Conservation (phyloP, 2,329 filamentous ascomycete genomes). For the Fusarium newnesense region DNA sequence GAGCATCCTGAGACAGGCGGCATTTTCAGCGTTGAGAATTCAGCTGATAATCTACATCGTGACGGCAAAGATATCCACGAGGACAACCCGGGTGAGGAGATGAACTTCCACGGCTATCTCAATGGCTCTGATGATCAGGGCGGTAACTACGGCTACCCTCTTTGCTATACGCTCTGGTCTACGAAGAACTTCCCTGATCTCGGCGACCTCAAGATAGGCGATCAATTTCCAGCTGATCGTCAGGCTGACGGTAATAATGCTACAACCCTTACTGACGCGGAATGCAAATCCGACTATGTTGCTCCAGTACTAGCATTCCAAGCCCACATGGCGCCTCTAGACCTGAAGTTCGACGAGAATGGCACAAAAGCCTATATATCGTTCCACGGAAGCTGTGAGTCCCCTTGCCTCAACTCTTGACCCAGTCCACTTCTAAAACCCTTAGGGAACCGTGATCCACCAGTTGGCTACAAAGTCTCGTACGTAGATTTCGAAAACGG, state of each 20-base stretch:
- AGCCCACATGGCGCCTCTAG: constrained; percentile 77
- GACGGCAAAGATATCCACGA: constrained; percentile 69
- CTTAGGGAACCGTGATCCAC: constrained; percentile 55
- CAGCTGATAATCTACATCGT: constrained; percentile 70
- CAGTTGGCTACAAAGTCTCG: constrained; percentile 60
- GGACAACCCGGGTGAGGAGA: constrained; percentile 77
- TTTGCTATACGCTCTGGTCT: constrained; percentile 75
- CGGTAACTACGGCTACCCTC: constrained; percentile 76
- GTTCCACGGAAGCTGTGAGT: constrained; percentile 77
- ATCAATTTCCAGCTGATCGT: constrained; percentile 57
- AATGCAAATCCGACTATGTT: constrained; percentile 56
- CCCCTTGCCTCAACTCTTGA: neutral
- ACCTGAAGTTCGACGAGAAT: constrained; percentile 72
- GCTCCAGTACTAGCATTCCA: constrained; percentile 67
- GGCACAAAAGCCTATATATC: constrained; percentile 71
- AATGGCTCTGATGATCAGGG: constrained; percentile 50
- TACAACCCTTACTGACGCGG: constrained; percentile 54
- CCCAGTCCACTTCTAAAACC: neutral
- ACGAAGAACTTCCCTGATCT: constrained; percentile 55
- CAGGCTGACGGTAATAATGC: constrained; percentile 28
- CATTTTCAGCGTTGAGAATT: constrained; percentile 76
- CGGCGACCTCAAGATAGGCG: constrained; percentile 56
- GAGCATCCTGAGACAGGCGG: constrained; percentile 67
- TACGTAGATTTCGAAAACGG: constrained; percentile 55
- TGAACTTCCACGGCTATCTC: constrained; percentile 76